Evolutionary conservation across 768 basidiomycete species (phyloP).

Genomic region (Tubosaeta brunneosetosa): DNA sequence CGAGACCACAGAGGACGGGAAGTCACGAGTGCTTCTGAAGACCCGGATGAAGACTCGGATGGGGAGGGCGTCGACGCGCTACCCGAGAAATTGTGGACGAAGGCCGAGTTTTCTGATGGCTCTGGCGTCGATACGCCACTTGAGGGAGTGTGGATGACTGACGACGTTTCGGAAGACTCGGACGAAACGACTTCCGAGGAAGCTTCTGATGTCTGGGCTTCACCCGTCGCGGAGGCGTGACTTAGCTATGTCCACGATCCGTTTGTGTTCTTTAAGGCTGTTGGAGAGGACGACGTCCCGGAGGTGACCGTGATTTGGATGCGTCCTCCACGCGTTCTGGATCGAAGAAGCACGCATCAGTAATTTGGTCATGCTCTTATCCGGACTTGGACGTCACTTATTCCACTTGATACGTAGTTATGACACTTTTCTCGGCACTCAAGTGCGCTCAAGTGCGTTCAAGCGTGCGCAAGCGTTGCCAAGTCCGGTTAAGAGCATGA

Average conservation of each 20-base stretch:
- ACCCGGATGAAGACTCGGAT: no score
- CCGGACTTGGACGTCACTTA: no score
- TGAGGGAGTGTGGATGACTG: no score
- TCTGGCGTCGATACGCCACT: not conserved
- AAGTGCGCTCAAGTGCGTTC: no score
- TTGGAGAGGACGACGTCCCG: slow-evolving; percentile 37
- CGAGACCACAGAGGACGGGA: not conserved
- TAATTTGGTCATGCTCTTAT: no score
- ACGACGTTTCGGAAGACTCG: not conserved
- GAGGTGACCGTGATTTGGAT: slow-evolving; percentile 35
- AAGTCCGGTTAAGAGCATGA: no score
- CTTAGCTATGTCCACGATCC: slow-evolving; percentile 23
- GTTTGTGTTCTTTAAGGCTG: slow-evolving; percentile 33
- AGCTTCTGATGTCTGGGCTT: not conserved
- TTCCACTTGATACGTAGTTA: no score
- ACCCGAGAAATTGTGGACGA: slow-evolving; percentile 35
- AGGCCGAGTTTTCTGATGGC: not conserved
- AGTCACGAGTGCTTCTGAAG: not conserved
- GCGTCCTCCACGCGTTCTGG: slow-evolving; percentile 44
- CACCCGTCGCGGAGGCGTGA: not conserved
- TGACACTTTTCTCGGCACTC: no score
- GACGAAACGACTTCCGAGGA: not conserved
- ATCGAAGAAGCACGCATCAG: slow-evolving; percentile 37
- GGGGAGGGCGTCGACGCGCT: slow-evolving; percentile 1
- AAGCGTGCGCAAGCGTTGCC: no score